A percentile compares a stretch with the other conserved stretches of the same genome.
Evolutionary conservation across 2,329 filamentous ascomycete species (phyloP).

Genomic region (Aspergillaceae sp.): DNA sequence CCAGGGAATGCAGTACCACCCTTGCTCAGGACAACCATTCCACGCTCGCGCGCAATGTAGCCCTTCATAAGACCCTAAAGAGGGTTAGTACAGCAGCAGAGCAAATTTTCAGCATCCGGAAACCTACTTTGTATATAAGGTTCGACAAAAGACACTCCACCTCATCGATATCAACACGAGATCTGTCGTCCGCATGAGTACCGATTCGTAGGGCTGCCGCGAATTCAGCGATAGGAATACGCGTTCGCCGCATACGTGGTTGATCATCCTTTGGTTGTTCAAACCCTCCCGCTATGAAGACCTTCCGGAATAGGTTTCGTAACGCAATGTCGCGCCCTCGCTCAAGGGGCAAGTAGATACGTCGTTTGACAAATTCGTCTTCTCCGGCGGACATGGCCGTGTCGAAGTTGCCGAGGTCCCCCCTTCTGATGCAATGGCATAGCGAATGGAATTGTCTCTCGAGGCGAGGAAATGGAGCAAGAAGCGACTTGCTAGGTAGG

Average conservation of each 20-base stretch:
- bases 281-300: slow-evolving; percentile 76
- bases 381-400: slow-evolving; percentile 70
- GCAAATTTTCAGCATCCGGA: not conserved
- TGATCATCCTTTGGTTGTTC: slow-evolving; percentile 65
- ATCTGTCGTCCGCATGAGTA: slow-evolving; percentile 41
- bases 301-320: slow-evolving; percentile 83
- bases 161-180: slow-evolving; percentile 74
- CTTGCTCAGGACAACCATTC: slow-evolving; percentile 88
- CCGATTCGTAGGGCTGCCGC: slow-evolving; percentile 72
- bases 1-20: slow-evolving; percentile 79
- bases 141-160: slow-evolving; percentile 93
- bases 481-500: slow-evolving; percentile 63
- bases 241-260: slow-evolving; percentile 54
- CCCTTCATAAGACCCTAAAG: slow-evolving; percentile 89
- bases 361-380: slow-evolving; percentile 83
- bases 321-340: slow-evolving; percentile 84
- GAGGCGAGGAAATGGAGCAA: slow-evolving; percentile 67
- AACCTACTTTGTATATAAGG: slow-evolving; percentile 89
- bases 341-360: slow-evolving; percentile 91
- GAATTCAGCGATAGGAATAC: slow-evolving; percentile 77
- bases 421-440: slow-evolving; percentile 67
- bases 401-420: slow-evolving; percentile 78
- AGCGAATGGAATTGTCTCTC: slow-evolving; percentile 72
- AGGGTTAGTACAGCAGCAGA: not conserved
- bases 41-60: slow-evolving; percentile 86